Conservation (phyloP, 305 asterid genomes). For the Fraxinus sp. region DNA sequence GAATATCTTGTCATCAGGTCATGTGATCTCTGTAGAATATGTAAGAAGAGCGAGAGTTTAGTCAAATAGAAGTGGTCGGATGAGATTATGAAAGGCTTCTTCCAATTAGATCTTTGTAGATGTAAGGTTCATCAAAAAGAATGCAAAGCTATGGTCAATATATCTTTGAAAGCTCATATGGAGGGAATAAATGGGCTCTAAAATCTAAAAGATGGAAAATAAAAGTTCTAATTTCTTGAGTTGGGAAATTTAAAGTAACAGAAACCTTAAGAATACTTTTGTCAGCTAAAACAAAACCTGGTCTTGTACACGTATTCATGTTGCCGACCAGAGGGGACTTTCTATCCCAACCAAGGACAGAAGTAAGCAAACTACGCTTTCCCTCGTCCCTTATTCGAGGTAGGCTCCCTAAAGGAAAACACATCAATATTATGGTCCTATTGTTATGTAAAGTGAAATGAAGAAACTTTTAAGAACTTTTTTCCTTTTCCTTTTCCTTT, state of each 20-base stretch:
- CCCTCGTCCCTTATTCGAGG: neutral
- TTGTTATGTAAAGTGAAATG: neutral
- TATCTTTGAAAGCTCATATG: neutral
- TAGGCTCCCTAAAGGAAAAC: neutral
- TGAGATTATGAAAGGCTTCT: neutral
- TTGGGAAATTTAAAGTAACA: neutral
- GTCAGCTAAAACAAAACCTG: neutral
- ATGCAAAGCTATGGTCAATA: neutral
- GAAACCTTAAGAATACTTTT: neutral
- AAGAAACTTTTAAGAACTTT: neutral
- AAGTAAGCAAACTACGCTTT: neutral
- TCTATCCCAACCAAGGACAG: neutral
- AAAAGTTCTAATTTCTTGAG: neutral
- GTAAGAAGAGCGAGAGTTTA: neutral
- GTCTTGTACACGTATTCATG: neutral
- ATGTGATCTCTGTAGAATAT: neutral
- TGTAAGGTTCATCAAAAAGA: neutral
- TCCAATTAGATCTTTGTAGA: neutral
- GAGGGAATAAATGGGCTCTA: neutral
- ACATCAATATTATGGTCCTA: neutral
- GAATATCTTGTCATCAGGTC: neutral
- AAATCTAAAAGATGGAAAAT: neutral
- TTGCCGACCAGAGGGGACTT: neutral
- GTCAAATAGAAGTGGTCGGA: neutral
- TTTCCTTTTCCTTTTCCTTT: neutral